A percentile compares a stretch with the other conserved stretches of the same genome.
Conservation (phyloP, 2,329 filamentous ascomycete genomes). For the Macroventuria anomochaeta region DNA sequence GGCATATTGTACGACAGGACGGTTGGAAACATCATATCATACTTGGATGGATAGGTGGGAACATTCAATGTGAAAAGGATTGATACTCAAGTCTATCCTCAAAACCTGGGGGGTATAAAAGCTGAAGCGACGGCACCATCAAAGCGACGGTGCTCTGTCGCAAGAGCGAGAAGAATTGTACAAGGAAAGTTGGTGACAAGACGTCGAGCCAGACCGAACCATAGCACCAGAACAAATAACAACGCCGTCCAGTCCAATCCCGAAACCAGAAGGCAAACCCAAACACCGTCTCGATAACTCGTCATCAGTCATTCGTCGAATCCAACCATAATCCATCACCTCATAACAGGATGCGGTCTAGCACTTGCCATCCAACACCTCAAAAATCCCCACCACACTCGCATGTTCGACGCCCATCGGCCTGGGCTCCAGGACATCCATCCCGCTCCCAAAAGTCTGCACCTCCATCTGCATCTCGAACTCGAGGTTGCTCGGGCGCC, state of each 20-base stretch:
- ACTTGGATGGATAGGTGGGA: not conserved
- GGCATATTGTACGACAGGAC: not conserved
- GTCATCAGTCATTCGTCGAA: constrained; percentile 5
- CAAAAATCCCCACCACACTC: constrained; percentile 48
- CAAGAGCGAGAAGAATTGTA: constrained; percentile 9
- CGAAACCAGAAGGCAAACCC: not conserved
- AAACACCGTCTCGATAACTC: constrained; percentile 5
- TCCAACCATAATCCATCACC: not conserved
- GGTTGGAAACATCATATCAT: not conserved
- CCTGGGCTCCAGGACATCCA: constrained; percentile 45
- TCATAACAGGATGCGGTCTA: constrained; percentile 11
- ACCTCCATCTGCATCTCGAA: constrained; percentile 47
- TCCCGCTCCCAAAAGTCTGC: constrained; percentile 36
- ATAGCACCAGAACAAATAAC: not conserved
- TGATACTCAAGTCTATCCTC: constrained; percentile 7
- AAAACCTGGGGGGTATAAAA: constrained; percentile 16
- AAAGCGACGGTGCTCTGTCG: not conserved
- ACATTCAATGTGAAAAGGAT: not conserved
- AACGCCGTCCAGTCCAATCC: constrained; percentile 2
- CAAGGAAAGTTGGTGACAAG: constrained; percentile 1
- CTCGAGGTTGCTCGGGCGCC: constrained; percentile 44
- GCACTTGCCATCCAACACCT: constrained; percentile 46
- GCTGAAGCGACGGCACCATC: not conserved
- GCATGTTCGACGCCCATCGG: constrained; percentile 25
- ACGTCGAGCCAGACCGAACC: not conserved